Base-by-base conservation (phyloP, 495 filamentous ascomycete genomes). In the Chaetomium tenue region DNA sequence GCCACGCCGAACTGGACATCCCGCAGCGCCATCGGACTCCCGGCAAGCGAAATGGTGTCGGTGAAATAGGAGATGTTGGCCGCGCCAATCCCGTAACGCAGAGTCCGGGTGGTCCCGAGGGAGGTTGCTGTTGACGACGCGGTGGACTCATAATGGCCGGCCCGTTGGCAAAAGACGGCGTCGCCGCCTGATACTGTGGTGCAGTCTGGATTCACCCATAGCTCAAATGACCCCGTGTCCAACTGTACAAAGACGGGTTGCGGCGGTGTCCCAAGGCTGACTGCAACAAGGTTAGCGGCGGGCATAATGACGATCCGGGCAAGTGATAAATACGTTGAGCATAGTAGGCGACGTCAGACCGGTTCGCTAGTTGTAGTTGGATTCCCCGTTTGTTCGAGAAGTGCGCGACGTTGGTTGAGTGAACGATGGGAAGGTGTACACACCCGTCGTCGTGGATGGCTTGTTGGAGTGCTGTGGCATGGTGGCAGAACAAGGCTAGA, bases 181-280 rank as follows among this genome's bases (percentile, higher is more conserved):
- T 81, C 79, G 8, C 72, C 61, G 5, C 66, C 64, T 3, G 69
- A 69, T 25, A 82, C 73, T 15, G 67, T 70, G 9, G 69, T 70
- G 62, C 79, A 82, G 65, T 80, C 75, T 0, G 80, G 80, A 63
- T 82, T 82, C 25, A 82, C 80, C 80, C 79, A 82, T 8, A 82
- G 70, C 69, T 82, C 79, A 66, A 81, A 81, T 12, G 79, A 81
- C 26, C 79, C 80, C 6, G 80, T 82, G 63, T 82, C 80, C 48
- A 82, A 63, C 68, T 82, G 80, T 8, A 79, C 78, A 66, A 72
- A 81, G 16, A 80, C 75, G 15, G 75, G 68, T 57, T 82, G 80
- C 15, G 78, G 71, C 37, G 79, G 80, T 15, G 78, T 81, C 39
- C 80, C 79, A 33, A 81, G 81, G 56, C 81, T 76, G 65, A 82